phyloP scores from a whole-genome alignment of 2,329 filamentous ascomycete species.

The Ophiostoma piceae region DNA sequence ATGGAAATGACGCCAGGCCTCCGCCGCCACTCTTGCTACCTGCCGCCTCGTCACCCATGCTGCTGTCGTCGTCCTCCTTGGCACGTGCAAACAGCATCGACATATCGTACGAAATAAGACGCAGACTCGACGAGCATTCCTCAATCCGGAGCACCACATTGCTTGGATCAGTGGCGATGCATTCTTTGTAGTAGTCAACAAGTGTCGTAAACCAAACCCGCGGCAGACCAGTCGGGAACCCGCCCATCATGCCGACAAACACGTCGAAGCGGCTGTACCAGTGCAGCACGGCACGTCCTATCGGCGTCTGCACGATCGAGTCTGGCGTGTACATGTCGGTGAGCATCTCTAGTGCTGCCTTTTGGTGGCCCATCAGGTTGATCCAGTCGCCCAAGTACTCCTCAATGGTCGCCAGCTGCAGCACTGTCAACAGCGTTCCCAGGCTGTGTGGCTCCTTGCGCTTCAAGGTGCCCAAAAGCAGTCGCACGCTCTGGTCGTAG shows the following conservation, averaged over 20 bases:
- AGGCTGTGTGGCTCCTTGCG: conserved; percentile 62
- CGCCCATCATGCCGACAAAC: conserved; percentile 75
- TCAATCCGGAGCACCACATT: conserved; percentile 63
- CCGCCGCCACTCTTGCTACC: conserved; percentile 52
- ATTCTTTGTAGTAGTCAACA: conserved; percentile 57
- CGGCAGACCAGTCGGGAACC: conserved; percentile 66
- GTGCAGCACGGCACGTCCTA: conserved; percentile 67
- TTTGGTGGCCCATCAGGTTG: conserved; percentile 87
- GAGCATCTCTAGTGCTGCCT: conserved; percentile 77
- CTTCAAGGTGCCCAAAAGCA: conserved; percentile 66
- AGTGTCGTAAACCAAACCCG: conserved; percentile 71
- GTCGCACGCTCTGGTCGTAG: conserved; percentile 80
- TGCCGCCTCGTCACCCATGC: conserved; percentile 29
- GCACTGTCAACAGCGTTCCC: conserved; percentile 74
- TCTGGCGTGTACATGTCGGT: conserved; percentile 72
- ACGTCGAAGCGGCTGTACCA: conserved; percentile 92
- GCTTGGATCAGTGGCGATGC: conserved; percentile 54
- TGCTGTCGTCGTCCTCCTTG: conserved; percentile 36
- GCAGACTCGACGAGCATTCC: conserved; percentile 58
- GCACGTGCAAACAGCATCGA: conserved; percentile 66
- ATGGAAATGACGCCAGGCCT: conserved; percentile 9
- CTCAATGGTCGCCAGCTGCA: conserved; percentile 93
- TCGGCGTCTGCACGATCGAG: conserved; percentile 63
- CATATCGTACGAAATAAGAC: conserved; percentile 74
- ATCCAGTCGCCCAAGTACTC: conserved; percentile 96